Evolutionary conservation across 2,329 filamentous ascomycete genomes (phyloP).

Genomic region (Aspergillus piperis): DNA sequence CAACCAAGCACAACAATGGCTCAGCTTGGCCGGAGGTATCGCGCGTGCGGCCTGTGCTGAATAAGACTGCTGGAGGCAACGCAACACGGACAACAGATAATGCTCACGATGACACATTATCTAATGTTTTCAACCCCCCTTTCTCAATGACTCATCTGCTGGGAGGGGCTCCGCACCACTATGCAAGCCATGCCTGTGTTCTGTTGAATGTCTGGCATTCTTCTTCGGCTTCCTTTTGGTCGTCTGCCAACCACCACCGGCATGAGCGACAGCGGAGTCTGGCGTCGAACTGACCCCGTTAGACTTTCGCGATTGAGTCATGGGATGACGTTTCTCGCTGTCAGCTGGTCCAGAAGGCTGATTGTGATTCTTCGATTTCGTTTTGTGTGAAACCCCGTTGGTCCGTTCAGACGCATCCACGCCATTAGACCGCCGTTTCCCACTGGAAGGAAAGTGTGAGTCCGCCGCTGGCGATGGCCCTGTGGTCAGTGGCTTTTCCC

Average conservation of each 20-base stretch:
- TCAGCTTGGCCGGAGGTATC: not conserved
- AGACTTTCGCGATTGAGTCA: conserved; percentile 31
- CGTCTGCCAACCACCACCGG: conserved; percentile 44
- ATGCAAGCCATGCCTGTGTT: conserved; percentile 31
- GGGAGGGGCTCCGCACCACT: conserved; percentile 42
- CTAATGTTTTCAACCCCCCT: conserved; percentile 43
- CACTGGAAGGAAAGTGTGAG: conserved; percentile 30
- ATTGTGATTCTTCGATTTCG: conserved; percentile 37
- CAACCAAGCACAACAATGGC: not conserved
- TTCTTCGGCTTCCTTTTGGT: conserved; percentile 48
- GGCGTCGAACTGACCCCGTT: conserved; percentile 34
- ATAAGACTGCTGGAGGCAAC: not conserved
- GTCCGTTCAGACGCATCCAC: conserved; percentile 35
- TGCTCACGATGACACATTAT: not conserved
- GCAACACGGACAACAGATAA: not conserved
- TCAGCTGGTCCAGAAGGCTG: conserved; percentile 22
- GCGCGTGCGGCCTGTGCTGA: not conserved
- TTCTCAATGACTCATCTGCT: conserved; percentile 46
- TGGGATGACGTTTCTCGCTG: conserved; percentile 33
- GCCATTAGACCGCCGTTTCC: conserved; percentile 36
- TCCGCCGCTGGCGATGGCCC: conserved; percentile 33
- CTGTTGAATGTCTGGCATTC: conserved; percentile 37
- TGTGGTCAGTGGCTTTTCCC: conserved; percentile 29
- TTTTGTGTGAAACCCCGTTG: conserved; percentile 36
- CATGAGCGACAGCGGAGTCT: conserved; percentile 25